phyloP scores from a whole-genome alignment of 306 rosid genomes.

The Trichosanthes truncata region DNA sequence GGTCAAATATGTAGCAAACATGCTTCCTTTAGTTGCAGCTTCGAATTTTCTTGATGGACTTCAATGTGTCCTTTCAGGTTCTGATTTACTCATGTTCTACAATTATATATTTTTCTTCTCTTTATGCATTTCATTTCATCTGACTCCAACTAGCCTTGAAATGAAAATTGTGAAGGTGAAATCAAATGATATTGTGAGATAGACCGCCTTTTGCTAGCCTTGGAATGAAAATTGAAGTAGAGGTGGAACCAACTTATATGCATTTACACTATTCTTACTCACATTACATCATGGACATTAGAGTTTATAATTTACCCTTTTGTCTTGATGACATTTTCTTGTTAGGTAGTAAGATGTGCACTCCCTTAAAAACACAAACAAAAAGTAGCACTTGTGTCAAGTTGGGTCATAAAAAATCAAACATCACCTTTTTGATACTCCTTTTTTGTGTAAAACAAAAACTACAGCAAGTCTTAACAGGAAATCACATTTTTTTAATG shows the following conservation, averaged over 20 bases:
- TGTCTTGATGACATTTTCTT: background rate
- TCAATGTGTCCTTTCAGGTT: constrained; percentile 70
- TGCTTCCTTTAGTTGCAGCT: constrained; percentile 56
- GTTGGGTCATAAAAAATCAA: background rate
- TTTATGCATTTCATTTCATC: background rate
- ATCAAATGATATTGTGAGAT: too few relatives aligned
- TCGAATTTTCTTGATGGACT: constrained; percentile 56
- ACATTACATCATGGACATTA: background rate
- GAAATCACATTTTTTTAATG: background rate
- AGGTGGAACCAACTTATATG: background rate
- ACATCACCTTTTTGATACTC: background rate
- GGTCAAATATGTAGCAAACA: constrained; percentile 36
- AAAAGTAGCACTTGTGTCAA: background rate
- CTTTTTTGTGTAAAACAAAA: background rate
- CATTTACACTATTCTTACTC: background rate
- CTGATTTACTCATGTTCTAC: background rate
- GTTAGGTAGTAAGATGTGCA: background rate
- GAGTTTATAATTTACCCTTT: background rate
- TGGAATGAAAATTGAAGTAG: background rate
- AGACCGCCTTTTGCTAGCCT: too few relatives aligned
- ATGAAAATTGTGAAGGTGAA: background rate
- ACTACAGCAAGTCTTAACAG: background rate
- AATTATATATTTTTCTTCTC: background rate
- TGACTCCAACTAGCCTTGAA: background rate
- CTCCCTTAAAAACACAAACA: background rate